Evolutionary conservation across 2,329 filamentous ascomycete genomes (phyloP), one percentile per base, ranked within the genome.

Genomic region (Gnomoniopsis smithogilvyi): DNA sequence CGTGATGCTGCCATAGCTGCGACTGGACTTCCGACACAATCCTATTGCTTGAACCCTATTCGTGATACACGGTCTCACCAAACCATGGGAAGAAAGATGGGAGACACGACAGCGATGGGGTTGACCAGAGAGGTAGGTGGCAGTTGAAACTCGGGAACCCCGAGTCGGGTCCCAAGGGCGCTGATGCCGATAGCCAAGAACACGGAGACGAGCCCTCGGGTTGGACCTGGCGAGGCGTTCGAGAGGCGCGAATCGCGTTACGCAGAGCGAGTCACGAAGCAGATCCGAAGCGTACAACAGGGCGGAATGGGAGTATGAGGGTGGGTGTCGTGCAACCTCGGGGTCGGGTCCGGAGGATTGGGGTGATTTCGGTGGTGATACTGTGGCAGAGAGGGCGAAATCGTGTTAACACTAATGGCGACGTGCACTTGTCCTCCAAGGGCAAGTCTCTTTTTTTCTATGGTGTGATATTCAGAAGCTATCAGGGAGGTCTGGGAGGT

Each of bases 1-100:
- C 61, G 62, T 62, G 45, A 66, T 62, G 43, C 33, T 51, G 57
- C 54, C 60, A 62, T 62, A n/a, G n/a, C n/a, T 7, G 52, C 47
- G 17, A 46, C 51, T 50, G 38, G 26, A 30, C 26, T 30, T 8
- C 26, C 26, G 26, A 30, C 38, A 14, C 52, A 41, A 38, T 33
- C 26, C 45, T 19, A 33, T 24, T 19, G 19, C 48, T 53, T 54
- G 30, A 26, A 26, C 49, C 50, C 45, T 26, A 34, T 33, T 26
- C 33, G 33, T 36, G 47, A n/a, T 38, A 21, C 19, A 30, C 21
- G 41, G 33, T 30, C 30, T 47, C 43, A 48, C 38, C 46, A n/a
- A 12, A 34, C 26, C 52, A 48, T 49, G 12, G 26, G 26, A 55
- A 48, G 36, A 36, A 7, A 46, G 43, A n/a, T n/a, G 19, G 10